Conservation (phyloP, 2,329 filamentous ascomycete species). For the Apiospora rasikravindrae region DNA sequence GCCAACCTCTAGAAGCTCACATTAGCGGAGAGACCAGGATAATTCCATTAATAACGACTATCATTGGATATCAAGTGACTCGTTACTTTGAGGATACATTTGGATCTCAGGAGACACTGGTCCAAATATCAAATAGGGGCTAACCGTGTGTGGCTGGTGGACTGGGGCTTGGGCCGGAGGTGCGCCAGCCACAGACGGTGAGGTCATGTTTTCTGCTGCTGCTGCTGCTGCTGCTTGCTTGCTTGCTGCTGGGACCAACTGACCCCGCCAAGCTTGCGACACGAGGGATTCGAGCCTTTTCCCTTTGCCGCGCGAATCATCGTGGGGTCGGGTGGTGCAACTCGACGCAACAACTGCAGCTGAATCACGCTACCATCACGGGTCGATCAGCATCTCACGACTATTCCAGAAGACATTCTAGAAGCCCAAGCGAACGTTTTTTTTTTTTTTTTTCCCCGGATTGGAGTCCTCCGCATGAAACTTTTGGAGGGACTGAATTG, state of each 20-base stretch:
- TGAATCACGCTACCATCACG: constrained; percentile 1
- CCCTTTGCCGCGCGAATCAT: background rate
- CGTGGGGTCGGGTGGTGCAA: background rate
- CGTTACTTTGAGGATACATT: too few relatives aligned
- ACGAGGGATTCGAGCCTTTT: background rate
- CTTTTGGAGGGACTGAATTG: background rate
- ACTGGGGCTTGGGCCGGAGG: background rate
- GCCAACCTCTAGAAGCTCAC: too few relatives aligned
- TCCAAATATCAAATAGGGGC: background rate
- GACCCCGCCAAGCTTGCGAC: background rate
- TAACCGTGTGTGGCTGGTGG: background rate
- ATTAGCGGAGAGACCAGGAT: too few relatives aligned
- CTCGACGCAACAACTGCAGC: constrained; percentile 2
- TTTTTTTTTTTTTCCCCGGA: background rate
- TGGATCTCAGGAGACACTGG: background rate
- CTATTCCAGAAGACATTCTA: constrained; percentile 6
- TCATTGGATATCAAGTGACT: too few relatives aligned
- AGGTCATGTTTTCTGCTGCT: background rate
- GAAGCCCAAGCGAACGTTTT: background rate
- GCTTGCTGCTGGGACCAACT: background rate
- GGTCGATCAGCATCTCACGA: background rate
- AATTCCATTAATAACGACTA: too few relatives aligned
- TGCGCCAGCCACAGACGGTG: background rate
- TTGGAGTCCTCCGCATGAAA: background rate
- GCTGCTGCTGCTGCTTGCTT: background rate